Conservation (phyloP, 805 yeast genomes). For the Saturnispora saitoi region DNA sequence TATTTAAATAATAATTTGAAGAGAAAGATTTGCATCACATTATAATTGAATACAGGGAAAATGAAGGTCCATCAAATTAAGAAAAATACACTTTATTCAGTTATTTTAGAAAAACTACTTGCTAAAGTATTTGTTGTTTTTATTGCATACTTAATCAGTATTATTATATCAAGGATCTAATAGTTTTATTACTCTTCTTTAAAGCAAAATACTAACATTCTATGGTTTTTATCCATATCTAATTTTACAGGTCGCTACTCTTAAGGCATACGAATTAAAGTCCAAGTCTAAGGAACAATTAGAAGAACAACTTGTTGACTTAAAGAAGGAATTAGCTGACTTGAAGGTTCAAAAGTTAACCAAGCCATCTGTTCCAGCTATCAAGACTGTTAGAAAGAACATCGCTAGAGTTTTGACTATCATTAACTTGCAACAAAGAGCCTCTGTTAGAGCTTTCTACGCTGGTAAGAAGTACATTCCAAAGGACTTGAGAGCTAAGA, state of each 20-base stretch:
- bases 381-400: constrained; percentile 95
- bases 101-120: too few species aligned
- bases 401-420: constrained; percentile 97
- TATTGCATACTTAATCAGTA: too few species aligned
- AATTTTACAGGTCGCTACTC: constrained; percentile 52
- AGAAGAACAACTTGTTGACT: constrained; percentile 87
- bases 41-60: too few species aligned
- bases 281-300: constrained; percentile 95
- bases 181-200: too few species aligned
- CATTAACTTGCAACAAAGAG: constrained; percentile 95
- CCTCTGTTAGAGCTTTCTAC: constrained; percentile 90
- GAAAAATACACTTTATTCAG: too few species aligned
- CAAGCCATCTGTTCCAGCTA: constrained; percentile 89
- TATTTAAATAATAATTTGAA: too few species aligned
- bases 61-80: too few species aligned
- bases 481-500: constrained; percentile 98
- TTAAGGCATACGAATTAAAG: constrained; percentile 94
- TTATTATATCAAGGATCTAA: too few species aligned
- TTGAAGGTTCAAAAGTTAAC: constrained; percentile 94
- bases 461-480: constrained; percentile 92
- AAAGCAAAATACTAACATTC: constrained; percentile 4
- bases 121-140: too few species aligned
- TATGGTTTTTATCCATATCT: neutral
- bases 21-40: too few species aligned
- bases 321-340: constrained; percentile 92